Evolutionary conservation across 495 filamentous ascomycete genomes (phyloP).

Genomic region (Lepraria neglecta): DNA sequence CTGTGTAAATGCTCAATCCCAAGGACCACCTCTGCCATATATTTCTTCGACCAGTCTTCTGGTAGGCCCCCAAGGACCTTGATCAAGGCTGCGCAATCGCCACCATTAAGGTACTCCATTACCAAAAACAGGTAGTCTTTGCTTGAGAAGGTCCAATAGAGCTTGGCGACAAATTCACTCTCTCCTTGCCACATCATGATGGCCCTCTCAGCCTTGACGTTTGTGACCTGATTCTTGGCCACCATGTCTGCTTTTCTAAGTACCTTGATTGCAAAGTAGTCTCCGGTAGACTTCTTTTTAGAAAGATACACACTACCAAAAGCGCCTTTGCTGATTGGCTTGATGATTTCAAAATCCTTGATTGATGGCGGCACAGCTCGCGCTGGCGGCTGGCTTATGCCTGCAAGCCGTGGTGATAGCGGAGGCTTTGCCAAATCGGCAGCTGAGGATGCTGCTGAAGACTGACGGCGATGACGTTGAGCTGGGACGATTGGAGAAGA

Average conservation of each 20-base stretch:
- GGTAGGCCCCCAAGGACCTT: slow-evolving; percentile 85
- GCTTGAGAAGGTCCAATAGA: slow-evolving; percentile 99
- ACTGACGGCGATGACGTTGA: slow-evolving; percentile 76
- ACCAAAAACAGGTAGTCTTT: slow-evolving; percentile 98
- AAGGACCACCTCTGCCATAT: slow-evolving; percentile 89
- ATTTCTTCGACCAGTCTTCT: slow-evolving; percentile 97
- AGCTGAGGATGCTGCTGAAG: slow-evolving; percentile 76
- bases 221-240: slow-evolving; percentile 98
- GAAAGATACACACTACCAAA: slow-evolving; percentile 97
- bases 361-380: slow-evolving; percentile 88
- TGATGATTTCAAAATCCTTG: slow-evolving; percentile 99
- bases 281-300: slow-evolving; percentile 96
- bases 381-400: slow-evolving; percentile 62
- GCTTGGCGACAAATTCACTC: slow-evolving; percentile 96
- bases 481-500: slow-evolving; percentile 56
- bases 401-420: slow-evolving; percentile 70
- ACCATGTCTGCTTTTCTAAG: slow-evolving; percentile 99
- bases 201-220: slow-evolving; percentile 97
- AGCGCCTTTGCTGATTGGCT: slow-evolving; percentile 97
- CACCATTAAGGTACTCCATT: slow-evolving; percentile 98
- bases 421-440: slow-evolving; percentile 61
- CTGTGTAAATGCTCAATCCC: slow-evolving; percentile 93
- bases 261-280: slow-evolving; percentile 98
- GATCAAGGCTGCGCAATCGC: slow-evolving; percentile 93
- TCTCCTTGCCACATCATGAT: slow-evolving; percentile 99